These are phyloP conservation scores for Microcera coccophila DNA, from an alignment of 2,329 filamentous ascomycete species.

Conservation along the genomic window DNA sequence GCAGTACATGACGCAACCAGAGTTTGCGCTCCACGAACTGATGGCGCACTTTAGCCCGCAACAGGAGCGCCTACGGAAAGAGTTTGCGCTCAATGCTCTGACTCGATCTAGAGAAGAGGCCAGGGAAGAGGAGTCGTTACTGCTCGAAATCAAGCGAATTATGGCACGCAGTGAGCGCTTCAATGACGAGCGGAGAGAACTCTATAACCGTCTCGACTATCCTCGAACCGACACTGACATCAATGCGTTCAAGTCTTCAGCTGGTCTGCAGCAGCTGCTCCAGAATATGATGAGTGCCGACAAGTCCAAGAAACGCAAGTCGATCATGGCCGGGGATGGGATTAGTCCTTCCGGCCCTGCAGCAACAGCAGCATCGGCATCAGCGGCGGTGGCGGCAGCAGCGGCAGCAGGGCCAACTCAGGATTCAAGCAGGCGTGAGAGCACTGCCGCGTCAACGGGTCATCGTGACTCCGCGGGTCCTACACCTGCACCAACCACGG, in stretches of 20 bases:
- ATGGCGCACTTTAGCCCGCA: constrained; percentile 83
- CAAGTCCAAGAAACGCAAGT: constrained; percentile 84
- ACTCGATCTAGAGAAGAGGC: constrained; percentile 81
- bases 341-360: constrained; percentile 41
- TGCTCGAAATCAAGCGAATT: constrained; percentile 89
- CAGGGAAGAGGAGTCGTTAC: constrained; percentile 82
- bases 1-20: constrained; percentile 80
- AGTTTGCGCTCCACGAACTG: constrained; percentile 77
- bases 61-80: constrained; percentile 76
- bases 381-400: constrained; percentile 12
- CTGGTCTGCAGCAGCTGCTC: constrained; percentile 73
- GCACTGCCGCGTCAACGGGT: constrained; percentile 48
- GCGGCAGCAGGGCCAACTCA: constrained; percentile 32
- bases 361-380: constrained; percentile 29
- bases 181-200: constrained; percentile 80
- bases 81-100: constrained; percentile 75
- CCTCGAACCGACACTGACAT: constrained; percentile 68
- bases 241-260: constrained; percentile 73
- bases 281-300: constrained; percentile 79
- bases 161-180: constrained; percentile 80
- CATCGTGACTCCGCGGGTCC: constrained; percentile 34
- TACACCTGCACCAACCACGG: constrained; percentile 29
- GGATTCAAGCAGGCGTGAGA: constrained; percentile 46
- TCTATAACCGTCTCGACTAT: constrained; percentile 82
- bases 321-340: constrained; percentile 59